These are phyloP conservation scores for Hemileccinum impolitum DNA, from an alignment of 768 basidiomycete genomes.

Conservation along the genomic window DNA sequence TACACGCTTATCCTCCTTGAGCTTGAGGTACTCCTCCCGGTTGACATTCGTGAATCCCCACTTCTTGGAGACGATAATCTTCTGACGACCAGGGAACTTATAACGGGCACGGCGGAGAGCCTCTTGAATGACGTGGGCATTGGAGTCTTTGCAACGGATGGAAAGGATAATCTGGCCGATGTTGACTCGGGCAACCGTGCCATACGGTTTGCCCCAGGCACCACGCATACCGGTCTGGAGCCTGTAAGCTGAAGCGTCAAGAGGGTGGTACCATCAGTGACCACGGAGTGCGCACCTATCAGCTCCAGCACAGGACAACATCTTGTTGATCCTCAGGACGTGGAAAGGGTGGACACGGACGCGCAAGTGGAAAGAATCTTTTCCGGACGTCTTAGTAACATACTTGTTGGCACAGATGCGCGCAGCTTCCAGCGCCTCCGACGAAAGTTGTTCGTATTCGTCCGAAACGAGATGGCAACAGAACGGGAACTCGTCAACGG, in stretches of 20 bases:
- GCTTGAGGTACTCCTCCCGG: constrained; percentile 81
- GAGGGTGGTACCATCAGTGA: rapidly evolving
- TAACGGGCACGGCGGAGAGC: constrained; percentile 96
- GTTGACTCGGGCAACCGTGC: constrained; percentile 92
- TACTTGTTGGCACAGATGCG: constrained; percentile 99
- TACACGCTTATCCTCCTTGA: constrained; percentile 89
- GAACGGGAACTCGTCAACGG: constrained; percentile 98
- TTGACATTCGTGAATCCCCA: constrained; percentile 98
- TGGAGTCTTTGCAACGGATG: constrained; percentile 88
- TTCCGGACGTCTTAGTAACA: constrained; percentile 95
- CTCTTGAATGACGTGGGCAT: constrained; percentile 88
- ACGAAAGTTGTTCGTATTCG: constrained; percentile 95
- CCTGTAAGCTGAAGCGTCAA: constrained; percentile 34
- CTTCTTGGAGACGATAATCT: constrained; percentile 96
- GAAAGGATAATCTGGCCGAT: constrained; percentile 94
- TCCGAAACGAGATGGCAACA: constrained; percentile 95
- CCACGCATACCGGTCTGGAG: constrained; percentile 98
- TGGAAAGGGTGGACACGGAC: constrained; percentile 99
- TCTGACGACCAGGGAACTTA: constrained; percentile 99
- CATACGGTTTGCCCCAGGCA: constrained; percentile 99
- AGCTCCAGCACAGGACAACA: constrained; percentile 98
- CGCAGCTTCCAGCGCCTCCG: constrained; percentile 94
- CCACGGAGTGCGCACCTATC: constrained; percentile 62
- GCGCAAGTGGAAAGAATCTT: constrained; percentile 98
- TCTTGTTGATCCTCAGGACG: constrained; percentile 99